Conservation (phyloP, 2,329 filamentous ascomycete genomes). For the Clonostachys chloroleuca region DNA sequence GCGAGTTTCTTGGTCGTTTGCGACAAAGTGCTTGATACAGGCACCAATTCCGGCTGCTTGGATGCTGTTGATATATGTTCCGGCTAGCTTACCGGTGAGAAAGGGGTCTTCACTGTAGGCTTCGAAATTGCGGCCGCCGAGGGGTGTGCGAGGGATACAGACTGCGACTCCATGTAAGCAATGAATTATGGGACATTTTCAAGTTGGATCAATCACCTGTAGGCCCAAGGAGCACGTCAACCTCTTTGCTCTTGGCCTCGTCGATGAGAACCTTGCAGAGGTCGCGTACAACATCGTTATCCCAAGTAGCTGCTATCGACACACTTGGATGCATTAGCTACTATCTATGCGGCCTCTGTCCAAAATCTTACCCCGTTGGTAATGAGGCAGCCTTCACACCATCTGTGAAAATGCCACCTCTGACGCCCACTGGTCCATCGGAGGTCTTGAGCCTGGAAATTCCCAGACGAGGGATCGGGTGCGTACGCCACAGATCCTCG, state of each 20-base stretch:
- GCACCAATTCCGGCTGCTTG: slow-evolving; percentile 30
- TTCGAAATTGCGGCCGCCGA: slow-evolving; percentile 38
- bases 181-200: not conserved
- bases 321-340: not conserved
- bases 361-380: not conserved
- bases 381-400: not conserved
- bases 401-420: not conserved
- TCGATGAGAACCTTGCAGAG: not conserved
- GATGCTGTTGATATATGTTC: slow-evolving; percentile 30
- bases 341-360: not conserved
- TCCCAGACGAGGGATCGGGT: not conserved
- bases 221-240: not conserved
- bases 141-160: slow-evolving; percentile 18
- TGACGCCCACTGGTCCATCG: not conserved
- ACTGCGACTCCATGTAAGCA: not conserved
- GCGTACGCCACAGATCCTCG: not conserved
- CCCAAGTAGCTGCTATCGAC: not conserved
- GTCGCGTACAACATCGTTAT: not conserved
- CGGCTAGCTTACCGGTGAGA: slow-evolving; percentile 31
- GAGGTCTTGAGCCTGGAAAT: not conserved
- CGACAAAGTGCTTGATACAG: slow-evolving; percentile 26
- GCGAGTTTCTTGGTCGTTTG: slow-evolving; percentile 23
- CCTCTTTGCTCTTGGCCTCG: not conserved
- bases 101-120: slow-evolving; percentile 35
- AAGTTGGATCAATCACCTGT: not conserved